Base-by-base conservation (phyloP, 805 yeast species). In the Barnettozyma sp. region DNA sequence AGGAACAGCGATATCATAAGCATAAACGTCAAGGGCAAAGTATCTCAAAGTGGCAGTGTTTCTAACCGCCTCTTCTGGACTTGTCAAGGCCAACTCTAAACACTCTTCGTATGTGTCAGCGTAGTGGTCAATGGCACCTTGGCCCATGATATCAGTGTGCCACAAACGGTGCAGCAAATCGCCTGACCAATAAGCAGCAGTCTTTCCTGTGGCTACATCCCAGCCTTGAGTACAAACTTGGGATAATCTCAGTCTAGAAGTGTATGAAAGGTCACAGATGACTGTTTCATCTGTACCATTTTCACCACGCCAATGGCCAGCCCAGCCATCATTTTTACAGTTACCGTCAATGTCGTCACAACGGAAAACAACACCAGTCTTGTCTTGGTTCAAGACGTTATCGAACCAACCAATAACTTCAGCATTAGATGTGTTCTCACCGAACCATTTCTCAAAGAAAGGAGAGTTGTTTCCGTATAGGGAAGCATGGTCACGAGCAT, bases 321-420 rank as follows among this genome's bases (percentile, higher is more conserved):
- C 65, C 52, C 59, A 63, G 20, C 57, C 55, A 19, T 48, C 55
- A 16, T 50, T 44, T 18, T 54, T 39, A 49, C 69, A 65, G 34
- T 50, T 45, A 5, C 61, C 63, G 40, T 63, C 68, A 12, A 52
- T 43, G 38, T 63, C 63, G 41, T 64, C 70, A 54, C 69, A 65
- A 31, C 69, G 51, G 45, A 59, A 56, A 11, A 62, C 34, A 15
- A 55, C 48, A 25, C 57, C 58, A 15, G 51, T 50, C 38, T 63
- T 63, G 18, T 59, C 52, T 22, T 58, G 57, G 29, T 54, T 51
- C n/a, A 57, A 50, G 23, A 62, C 32, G 26, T 48, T 48, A n/a
- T 59, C 63, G 29, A 48, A 52, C 38, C 54, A 45, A 21, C 70
- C 69, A 30, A 61, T 39, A 12, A 64, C 68, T 26, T 56, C 58